Base-by-base conservation (phyloP, 768 basidiomycete species). In the Jaapia argillacea region DNA sequence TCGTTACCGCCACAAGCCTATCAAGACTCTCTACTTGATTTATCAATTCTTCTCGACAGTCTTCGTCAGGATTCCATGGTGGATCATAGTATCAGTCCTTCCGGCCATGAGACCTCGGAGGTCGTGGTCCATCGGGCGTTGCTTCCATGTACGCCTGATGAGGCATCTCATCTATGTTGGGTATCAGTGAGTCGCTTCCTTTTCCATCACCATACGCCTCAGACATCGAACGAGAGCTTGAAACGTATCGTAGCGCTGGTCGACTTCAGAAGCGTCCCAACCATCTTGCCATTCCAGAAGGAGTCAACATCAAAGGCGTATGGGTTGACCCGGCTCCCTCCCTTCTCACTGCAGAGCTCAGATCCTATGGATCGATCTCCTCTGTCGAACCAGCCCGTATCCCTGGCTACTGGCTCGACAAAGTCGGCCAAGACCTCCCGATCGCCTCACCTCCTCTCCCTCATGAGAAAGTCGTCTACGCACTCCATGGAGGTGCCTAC, bases 261-360 rank as follows among this genome's bases (percentile, higher is more conserved):
- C 21, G 66, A 69, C 3, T 67, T 75, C n/a, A n/a, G n/a, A n/a
- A n/a, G n/a, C n/a, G n/a, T n/a, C n/a, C n/a, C n/a, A n/a, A n/a
- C n/a, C n/a, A n/a, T n/a, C n/a, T n/a, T n/a, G n/a, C n/a, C n/a
- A n/a, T n/a, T n/a, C n/a, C n/a, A n/a, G n/a, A n/a, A 36, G 56
- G 59, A 4, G 58, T 62, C n/a, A 61, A 57, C n/a, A 63, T 66
- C 24, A 67, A 69, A 38, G 74, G 72, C 13, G 59, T 74, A 20
- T 78, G 75, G 75, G 60, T 76, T 16, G 60, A 65, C 5, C 59
- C 66, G 7, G 62, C 59, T 20, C 64, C 67, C 6, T n/a, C n/a
- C n/a, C 31, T 45, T 14, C 59, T 71, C 21, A 49, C 77, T 12
- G 61, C 59, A 0, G 75, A 69, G 31, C 56, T 79, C 43, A 54